These are phyloP conservation scores for Xylariaceae sp. DNA, from an alignment of 2,329 filamentous ascomycete species.

Conservation along the genomic window DNA sequence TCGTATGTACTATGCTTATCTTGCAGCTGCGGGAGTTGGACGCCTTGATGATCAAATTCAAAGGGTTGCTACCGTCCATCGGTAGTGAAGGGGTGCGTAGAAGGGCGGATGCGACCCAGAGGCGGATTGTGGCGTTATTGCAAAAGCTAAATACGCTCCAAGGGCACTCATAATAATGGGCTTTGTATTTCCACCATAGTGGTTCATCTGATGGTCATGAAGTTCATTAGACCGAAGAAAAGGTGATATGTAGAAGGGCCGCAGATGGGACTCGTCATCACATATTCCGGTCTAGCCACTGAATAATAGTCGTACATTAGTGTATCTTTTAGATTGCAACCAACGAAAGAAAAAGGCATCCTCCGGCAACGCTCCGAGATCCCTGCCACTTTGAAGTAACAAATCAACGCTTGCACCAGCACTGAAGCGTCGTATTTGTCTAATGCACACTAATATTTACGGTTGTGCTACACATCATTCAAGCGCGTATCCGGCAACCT, in stretches of 20 bases:
- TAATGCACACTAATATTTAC: too few species aligned
- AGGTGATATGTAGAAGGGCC: not conserved
- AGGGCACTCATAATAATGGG: too few species aligned
- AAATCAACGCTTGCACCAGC: too few species aligned
- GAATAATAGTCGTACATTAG: not conserved
- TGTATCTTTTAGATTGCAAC: not conserved
- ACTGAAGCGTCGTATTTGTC: too few species aligned
- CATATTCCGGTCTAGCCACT: not conserved
- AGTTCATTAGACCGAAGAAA: not conserved
- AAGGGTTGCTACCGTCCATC: slow-evolving; percentile 2
- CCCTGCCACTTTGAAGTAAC: not conserved
- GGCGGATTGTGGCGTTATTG: too few species aligned
- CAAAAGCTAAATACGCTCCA: too few species aligned
- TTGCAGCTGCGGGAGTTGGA: slow-evolving; percentile 13
- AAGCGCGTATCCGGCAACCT: too few species aligned
- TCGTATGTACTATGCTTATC: slow-evolving; percentile 14
- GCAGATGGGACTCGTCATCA: not conserved
- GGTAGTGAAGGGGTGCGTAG: too few species aligned
- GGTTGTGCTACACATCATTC: too few species aligned
- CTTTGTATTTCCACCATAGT: too few species aligned
- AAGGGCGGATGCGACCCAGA: too few species aligned
- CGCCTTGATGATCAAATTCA: slow-evolving; percentile 6
- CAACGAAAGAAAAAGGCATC: not conserved
- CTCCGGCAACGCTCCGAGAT: too few species aligned
- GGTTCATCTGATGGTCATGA: not conserved